Conservation (phyloP, 139 green algal species). For the Tetraselmis striata region DNA sequence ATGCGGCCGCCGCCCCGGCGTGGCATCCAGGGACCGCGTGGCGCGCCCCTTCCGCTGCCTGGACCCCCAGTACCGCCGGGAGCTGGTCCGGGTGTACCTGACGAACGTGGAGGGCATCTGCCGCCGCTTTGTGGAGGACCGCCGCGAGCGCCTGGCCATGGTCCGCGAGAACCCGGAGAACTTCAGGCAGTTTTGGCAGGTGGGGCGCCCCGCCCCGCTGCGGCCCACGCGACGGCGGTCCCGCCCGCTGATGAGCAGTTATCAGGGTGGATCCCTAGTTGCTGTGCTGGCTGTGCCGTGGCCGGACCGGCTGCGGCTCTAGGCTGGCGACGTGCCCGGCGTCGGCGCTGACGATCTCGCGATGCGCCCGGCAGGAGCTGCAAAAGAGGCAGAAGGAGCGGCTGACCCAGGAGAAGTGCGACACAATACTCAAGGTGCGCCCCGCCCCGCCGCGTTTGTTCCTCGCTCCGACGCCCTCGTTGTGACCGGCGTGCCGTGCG, state of each 20-base stretch:
- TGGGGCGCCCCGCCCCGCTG: constrained; percentile 25
- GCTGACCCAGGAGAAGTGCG: constrained; percentile 48
- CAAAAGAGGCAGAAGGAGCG: constrained; percentile 33
- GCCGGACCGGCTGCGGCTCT: too few relatives aligned
- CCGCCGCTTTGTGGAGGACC: constrained; percentile 88
- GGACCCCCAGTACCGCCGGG: constrained; percentile 89
- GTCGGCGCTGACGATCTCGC: too few relatives aligned
- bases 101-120: constrained; percentile 95
- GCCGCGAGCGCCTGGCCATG: constrained; percentile 58
- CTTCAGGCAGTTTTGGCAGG: constrained; percentile 66
- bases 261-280: too few relatives aligned
- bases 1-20: too few relatives aligned
- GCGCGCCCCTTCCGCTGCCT: constrained; percentile 84
- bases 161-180: constrained; percentile 39
- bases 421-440: constrained; percentile 72
- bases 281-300: too few relatives aligned
- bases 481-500: too few relatives aligned
- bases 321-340: too few relatives aligned
- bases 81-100: constrained; percentile 96
- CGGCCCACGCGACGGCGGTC: too few relatives aligned
- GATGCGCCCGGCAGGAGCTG: neutral
- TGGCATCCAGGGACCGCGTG: constrained; percentile 60
- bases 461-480: neutral
- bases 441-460: neutral
- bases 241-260: too few relatives aligned